Evolutionary conservation across 2,329 filamentous ascomycete species (phyloP).

Genomic region (Pleoardoris graminearum): DNA sequence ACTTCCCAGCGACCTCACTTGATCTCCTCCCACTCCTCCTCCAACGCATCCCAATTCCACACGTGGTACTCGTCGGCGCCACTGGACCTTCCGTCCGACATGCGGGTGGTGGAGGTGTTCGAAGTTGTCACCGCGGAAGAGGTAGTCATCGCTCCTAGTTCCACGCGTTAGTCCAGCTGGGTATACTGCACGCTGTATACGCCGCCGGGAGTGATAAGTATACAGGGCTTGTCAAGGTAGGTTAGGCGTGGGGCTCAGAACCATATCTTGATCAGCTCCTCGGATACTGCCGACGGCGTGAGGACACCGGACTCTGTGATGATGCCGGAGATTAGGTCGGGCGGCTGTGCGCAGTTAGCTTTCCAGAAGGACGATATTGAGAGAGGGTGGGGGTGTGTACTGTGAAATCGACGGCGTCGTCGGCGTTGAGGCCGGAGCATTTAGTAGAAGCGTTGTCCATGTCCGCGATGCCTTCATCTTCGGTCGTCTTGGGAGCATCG

Average conservation of each 20-base stretch:
- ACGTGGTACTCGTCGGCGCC: slow-evolving; percentile 17
- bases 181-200: neutral
- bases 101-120: slow-evolving; percentile 10
- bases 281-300: slow-evolving; percentile 69
- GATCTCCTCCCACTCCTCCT: neutral
- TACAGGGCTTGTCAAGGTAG: no score
- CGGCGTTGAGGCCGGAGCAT: slow-evolving; percentile 28
- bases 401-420: slow-evolving; percentile 70
- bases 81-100: slow-evolving; percentile 14
- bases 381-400: slow-evolving; percentile 47
- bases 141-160: slow-evolving; percentile 14
- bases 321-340: slow-evolving; percentile 70
- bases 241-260: slow-evolving; percentile 31
- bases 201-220: no score
- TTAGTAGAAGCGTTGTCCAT: slow-evolving; percentile 27
- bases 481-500: slow-evolving; percentile 45
- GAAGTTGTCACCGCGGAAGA: slow-evolving; percentile 13
- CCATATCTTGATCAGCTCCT: slow-evolving; percentile 70
- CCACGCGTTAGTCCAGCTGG: slow-evolving; percentile 4
- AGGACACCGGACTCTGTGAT: slow-evolving; percentile 77
- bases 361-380: neutral
- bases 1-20: neutral
- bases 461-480: slow-evolving; percentile 46
- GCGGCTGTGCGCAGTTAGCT: slow-evolving; percentile 55
- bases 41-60: slow-evolving; percentile 12